Conservation (phyloP, 2,329 filamentous ascomycete species). For the Teratosphaeria destructans region DNA sequence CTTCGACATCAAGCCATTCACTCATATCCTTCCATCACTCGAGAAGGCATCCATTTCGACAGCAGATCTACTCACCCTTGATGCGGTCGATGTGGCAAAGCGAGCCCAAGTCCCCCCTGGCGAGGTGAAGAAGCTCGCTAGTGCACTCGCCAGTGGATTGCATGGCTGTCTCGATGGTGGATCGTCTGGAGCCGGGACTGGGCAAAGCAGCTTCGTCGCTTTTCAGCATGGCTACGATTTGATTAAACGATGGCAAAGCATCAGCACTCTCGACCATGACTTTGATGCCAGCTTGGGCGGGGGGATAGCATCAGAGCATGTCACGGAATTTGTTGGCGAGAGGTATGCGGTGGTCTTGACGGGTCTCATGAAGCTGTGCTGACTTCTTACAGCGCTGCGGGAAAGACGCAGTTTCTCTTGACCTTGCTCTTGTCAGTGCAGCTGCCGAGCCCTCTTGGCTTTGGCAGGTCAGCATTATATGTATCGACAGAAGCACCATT, state of each 20-base stretch:
- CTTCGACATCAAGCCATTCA: constrained; percentile 62
- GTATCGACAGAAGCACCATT: constrained; percentile 86
- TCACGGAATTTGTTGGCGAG: constrained; percentile 87
- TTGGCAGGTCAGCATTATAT: constrained; percentile 70
- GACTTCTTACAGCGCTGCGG: constrained; percentile 53
- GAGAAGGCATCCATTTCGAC: constrained; percentile 70
- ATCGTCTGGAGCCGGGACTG: neutral
- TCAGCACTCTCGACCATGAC: constrained; percentile 69
- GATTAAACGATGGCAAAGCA: constrained; percentile 42
- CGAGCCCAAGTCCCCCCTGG: constrained; percentile 71
- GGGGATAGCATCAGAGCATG: constrained; percentile 67
- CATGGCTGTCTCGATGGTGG: constrained; percentile 28
- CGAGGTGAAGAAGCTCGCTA: constrained; percentile 65
- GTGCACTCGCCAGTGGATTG: constrained; percentile 56
- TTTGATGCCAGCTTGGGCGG: constrained; percentile 66
- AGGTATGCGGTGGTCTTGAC: constrained; percentile 42
- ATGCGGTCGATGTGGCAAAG: constrained; percentile 72
- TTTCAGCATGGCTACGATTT: constrained; percentile 28
- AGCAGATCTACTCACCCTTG: constrained; percentile 75
- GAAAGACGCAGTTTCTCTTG: constrained; percentile 90
- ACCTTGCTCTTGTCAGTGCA: constrained; percentile 76
- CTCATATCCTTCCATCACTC: constrained; percentile 65
- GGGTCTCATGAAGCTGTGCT: neutral
- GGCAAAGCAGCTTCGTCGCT: neutral
- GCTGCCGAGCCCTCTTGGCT: constrained; percentile 55